Percentiles rank a stretch among this genome's conserved stretches.
Conservation (phyloP, 192 early-diverging fungal species). For the Obelidium mucronatum region DNA sequence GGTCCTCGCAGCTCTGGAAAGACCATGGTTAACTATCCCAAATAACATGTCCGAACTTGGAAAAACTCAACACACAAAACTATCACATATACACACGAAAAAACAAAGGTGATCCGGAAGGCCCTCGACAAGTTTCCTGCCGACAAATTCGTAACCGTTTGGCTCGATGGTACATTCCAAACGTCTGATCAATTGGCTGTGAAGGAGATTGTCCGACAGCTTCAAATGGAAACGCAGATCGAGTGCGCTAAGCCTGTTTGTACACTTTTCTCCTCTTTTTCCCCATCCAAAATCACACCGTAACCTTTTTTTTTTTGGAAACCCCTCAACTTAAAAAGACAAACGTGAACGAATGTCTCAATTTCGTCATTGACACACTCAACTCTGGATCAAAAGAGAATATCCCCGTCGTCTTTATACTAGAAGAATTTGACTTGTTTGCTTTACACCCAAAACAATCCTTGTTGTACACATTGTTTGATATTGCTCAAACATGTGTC, state of each 20-base stretch:
- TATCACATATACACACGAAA: no score
- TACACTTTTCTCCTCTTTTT: neutral
- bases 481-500: slow-evolving; percentile 82
- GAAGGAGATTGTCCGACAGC: slow-evolving; percentile 82
- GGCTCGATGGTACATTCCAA: slow-evolving; percentile 79
- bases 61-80: no score
- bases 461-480: slow-evolving; percentile 94
- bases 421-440: slow-evolving; percentile 96
- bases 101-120: slow-evolving; percentile 45
- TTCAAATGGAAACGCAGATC: slow-evolving; percentile 63
- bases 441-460: slow-evolving; percentile 91
- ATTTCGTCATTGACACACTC: slow-evolving; percentile 69
- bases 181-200: slow-evolving; percentile 83
- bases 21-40: slow-evolving; percentile 59
- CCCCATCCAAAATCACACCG: slow-evolving; percentile 11
- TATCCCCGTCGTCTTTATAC: slow-evolving; percentile 81
- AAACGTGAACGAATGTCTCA: slow-evolving; percentile 62
- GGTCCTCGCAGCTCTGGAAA: slow-evolving; percentile 86
- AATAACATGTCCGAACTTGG: no score
- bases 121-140: slow-evolving; percentile 48
- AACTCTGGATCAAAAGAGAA: slow-evolving; percentile 57
- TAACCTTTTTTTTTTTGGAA: slow-evolving; percentile 55
- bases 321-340: neutral
- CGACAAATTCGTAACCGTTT: slow-evolving; percentile 68
- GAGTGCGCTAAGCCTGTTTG: slow-evolving; percentile 35